phyloP scores from a whole-genome alignment of 1,284 basidiomycete species.

The Ustilago cynodontis region DNA sequence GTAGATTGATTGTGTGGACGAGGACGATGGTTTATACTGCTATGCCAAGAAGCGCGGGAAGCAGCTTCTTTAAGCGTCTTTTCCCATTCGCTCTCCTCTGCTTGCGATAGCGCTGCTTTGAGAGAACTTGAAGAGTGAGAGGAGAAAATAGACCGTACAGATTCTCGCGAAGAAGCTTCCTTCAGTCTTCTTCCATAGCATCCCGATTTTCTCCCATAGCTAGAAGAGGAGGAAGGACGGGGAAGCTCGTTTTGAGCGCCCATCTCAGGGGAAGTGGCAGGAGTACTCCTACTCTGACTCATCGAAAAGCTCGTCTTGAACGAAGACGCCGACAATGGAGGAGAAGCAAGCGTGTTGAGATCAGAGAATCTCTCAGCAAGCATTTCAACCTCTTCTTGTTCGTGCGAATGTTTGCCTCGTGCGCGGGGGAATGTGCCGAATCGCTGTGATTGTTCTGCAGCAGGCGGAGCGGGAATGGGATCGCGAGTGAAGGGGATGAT shows the following conservation, averaged over 20 bases:
- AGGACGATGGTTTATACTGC: conserved; percentile 39
- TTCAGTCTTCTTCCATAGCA: conserved; percentile 11
- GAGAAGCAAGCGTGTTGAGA: conserved; percentile 4
- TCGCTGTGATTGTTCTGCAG: conserved; percentile 3
- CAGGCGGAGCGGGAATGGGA: neutral
- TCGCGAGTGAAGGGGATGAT: conserved; percentile 39
- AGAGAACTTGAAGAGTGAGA: neutral
- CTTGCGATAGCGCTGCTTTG: neutral
- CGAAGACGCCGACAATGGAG: conserved; percentile 20
- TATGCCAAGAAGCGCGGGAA: conserved; percentile 34
- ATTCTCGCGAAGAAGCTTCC: conserved; percentile 11
- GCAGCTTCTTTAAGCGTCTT: conserved; percentile 27
- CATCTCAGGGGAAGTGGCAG: conserved; percentile 27
- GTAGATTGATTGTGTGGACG: conserved; percentile 29
- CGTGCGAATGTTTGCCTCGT: neutral
- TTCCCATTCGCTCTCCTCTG: conserved; percentile 33
- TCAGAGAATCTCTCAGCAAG: conserved; percentile 21
- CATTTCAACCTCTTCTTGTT: conserved; percentile 18
- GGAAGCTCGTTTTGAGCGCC: neutral
- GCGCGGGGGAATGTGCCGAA: conserved; percentile 34
- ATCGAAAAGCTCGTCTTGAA: conserved; percentile 15
- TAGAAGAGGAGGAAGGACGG: too few relatives aligned
- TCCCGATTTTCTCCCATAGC: conserved; percentile 14
- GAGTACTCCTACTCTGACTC: conserved; percentile 4
- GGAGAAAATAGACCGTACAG: conserved; percentile 21